Conservation (phyloP, 305 asterid genomes). For the Lippia alba region DNA sequence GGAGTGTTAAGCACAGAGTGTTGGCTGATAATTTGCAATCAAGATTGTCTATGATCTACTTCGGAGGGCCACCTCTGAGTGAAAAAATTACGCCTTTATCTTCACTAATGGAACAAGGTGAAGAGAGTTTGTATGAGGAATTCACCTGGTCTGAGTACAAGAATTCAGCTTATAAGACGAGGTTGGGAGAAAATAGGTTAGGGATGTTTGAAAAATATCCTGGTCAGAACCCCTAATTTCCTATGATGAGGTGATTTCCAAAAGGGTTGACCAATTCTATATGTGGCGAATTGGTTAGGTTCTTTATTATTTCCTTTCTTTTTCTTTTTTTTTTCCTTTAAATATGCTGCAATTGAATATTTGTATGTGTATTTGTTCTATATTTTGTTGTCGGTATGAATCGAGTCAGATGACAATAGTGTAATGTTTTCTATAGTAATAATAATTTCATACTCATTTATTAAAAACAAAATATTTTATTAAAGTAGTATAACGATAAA, state of each 20-base stretch:
- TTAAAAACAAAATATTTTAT: too few relatives aligned
- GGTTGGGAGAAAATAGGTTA: conserved; percentile 48
- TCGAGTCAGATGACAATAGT: too few relatives aligned
- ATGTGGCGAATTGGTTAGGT: too few relatives aligned
- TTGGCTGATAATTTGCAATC: conserved; percentile 37
- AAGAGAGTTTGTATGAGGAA: conserved; percentile 44
- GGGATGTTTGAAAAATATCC: conserved; percentile 36
- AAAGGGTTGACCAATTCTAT: too few relatives aligned
- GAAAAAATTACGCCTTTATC: conserved; percentile 39
- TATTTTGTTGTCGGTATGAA: too few relatives aligned
- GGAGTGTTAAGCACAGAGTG: conserved; percentile 53
- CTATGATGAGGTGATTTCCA: not conserved
- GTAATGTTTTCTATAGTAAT: too few relatives aligned
- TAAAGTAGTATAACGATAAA: too few relatives aligned
- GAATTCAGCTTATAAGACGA: conserved; percentile 41
- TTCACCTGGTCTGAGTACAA: conserved; percentile 59
- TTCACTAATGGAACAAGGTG: conserved; percentile 43
- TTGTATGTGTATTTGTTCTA: too few relatives aligned
- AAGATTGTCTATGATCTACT: conserved; percentile 48
- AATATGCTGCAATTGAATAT: too few relatives aligned
- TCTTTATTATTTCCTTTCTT: too few relatives aligned
- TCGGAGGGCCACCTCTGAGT: conserved; percentile 51
- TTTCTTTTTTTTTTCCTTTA: too few relatives aligned
- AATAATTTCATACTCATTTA: too few relatives aligned
- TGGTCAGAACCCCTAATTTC: not conserved